Evolutionary conservation across 2,329 filamentous ascomycete genomes (phyloP).

Genomic region (Talaromyces albobiverticillius): DNA sequence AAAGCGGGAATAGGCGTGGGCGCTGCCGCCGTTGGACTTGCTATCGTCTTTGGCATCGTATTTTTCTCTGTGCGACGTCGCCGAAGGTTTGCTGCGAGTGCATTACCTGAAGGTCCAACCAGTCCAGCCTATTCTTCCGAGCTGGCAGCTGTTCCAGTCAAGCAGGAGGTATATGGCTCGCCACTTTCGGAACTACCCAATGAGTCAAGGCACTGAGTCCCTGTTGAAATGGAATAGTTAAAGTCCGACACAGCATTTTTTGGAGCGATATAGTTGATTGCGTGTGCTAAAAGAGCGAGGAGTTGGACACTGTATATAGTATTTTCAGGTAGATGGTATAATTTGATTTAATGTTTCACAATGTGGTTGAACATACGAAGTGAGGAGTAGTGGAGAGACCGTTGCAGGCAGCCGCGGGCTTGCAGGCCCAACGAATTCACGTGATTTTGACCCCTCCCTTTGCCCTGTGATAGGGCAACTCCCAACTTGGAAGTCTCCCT

Average conservation of each 20-base stretch:
- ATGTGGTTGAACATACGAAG: too few relatives aligned
- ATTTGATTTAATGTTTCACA: too few relatives aligned
- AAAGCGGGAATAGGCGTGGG: neutral
- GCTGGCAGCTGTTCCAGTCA: neutral
- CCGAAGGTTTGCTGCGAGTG: neutral
- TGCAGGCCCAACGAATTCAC: slow-evolving; percentile 11
- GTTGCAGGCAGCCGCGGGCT: neutral
- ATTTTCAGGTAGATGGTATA: too few relatives aligned
- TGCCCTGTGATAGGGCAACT: slow-evolving; percentile 8
- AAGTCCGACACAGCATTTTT: too few relatives aligned
- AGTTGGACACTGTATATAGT: too few relatives aligned
- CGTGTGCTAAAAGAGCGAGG: too few relatives aligned
- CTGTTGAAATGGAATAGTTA: neutral
- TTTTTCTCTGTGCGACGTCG: neutral
- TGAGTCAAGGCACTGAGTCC: neutral
- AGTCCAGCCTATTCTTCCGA: neutral
- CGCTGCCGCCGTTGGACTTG: neutral
- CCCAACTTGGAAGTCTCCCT: neutral
- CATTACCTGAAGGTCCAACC: neutral
- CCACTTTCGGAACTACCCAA: neutral
- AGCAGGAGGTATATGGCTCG: neutral
- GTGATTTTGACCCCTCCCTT: slow-evolving; percentile 12
- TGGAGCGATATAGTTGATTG: neutral
- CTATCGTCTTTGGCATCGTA: neutral
- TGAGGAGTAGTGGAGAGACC: too few relatives aligned